Evolutionary conservation across 805 yeast species (phyloP).

Genomic region (Jamesozyma hellenica): DNA sequence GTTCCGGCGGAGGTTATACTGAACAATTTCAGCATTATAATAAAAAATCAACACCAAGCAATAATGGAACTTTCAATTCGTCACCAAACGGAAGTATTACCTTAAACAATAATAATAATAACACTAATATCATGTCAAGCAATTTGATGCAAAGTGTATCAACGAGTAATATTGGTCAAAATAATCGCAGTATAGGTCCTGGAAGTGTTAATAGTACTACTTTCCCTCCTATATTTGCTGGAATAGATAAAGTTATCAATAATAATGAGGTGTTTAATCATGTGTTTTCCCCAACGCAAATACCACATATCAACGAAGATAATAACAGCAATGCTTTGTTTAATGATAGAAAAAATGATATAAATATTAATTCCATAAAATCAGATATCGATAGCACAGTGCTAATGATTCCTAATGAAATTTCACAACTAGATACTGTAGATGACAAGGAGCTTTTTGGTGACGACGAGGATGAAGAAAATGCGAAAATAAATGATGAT

Average conservation of each 20-base stretch:
- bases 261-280: conserved; percentile 10
- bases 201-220: conserved; percentile 2
- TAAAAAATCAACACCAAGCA: conserved; percentile 10
- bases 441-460: conserved; percentile 26
- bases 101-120: not conserved
- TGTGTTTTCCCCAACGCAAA: conserved; percentile 15
- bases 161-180: not conserved
- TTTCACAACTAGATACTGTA: not conserved
- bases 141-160: no score
- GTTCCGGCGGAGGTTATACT: conserved; percentile 27
- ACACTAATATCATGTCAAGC: not conserved
- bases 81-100: not conserved
- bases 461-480: conserved; percentile 28
- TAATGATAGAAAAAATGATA: conserved; percentile 8
- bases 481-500: conserved; percentile 21
- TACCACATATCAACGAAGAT: not conserved
- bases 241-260: conserved; percentile 6
- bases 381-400: conserved; percentile 5
- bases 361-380: conserved; percentile 12
- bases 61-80: not conserved
- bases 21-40: conserved; percentile 25
- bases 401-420: not conserved
- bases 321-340: conserved; percentile 13
- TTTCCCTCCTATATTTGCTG: conserved; percentile 8
- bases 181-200: not conserved